Conservation (phyloP, 2,329 filamentous ascomycete species). For the Trematosphaeria pertusa region DNA sequence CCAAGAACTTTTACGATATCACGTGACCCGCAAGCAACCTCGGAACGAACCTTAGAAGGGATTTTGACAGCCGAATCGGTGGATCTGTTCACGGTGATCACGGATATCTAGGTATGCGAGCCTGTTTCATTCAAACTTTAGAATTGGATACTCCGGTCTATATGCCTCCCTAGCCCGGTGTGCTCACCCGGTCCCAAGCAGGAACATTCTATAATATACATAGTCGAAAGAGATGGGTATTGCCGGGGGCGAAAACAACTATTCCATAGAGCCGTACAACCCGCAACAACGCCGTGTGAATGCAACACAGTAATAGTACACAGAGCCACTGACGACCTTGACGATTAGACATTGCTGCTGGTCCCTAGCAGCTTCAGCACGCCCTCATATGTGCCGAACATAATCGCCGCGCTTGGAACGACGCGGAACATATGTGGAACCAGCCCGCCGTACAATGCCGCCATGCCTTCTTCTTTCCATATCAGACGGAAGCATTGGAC, state of each 20-base stretch:
- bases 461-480: slow-evolving; percentile 86
- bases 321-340: no score
- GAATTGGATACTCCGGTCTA: no score
- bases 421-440: slow-evolving; percentile 91
- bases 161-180: no score
- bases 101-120: no score
- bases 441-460: slow-evolving; percentile 85
- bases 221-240: slow-evolving; percentile 9
- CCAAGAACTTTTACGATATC: no score
- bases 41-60: no score
- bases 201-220: no score
- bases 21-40: no score
- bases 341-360: slow-evolving; percentile 48
- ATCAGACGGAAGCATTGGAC: slow-evolving; percentile 88
- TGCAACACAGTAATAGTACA: background rate
- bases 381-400: slow-evolving; percentile 85
- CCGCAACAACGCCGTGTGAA: slow-evolving; percentile 7
- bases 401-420: slow-evolving; percentile 91
- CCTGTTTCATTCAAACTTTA: no score
- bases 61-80: no score
- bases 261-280: background rate
- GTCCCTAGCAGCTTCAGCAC: slow-evolving; percentile 57
- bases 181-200: no score
- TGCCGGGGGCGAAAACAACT: slow-evolving; percentile 1
- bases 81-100: no score